These are phyloP conservation scores for Stentor roeselii DNA, from an alignment of 73 alveolate species.

Conservation along the genomic window DNA sequence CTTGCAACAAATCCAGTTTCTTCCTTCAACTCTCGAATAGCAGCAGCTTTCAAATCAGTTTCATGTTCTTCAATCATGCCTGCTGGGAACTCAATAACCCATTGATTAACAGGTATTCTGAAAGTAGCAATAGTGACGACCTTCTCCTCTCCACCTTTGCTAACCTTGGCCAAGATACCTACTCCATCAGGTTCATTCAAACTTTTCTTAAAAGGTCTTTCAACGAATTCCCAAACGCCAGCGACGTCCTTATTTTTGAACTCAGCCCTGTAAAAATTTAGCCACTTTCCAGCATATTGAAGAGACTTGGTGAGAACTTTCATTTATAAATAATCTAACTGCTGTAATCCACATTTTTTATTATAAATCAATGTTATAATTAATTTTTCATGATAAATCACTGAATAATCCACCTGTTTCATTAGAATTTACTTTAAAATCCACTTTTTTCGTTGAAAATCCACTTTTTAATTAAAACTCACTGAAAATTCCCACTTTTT, in stretches of 20 bases:
- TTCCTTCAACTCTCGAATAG: slow-evolving; percentile 72
- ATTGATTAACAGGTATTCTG: slow-evolving; percentile 63
- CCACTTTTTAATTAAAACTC: too few species aligned
- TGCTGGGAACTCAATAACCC: slow-evolving; percentile 69
- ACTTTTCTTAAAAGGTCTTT: background rate
- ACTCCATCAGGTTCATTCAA: slow-evolving; percentile 8
- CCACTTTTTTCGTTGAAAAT: too few species aligned
- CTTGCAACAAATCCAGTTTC: slow-evolving; percentile 75
- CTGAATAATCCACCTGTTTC: too few species aligned
- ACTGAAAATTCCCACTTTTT: too few species aligned
- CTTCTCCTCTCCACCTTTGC: slow-evolving; percentile 11
- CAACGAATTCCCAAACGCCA: background rate
- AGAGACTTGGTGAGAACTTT: background rate
- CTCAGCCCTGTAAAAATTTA: background rate
- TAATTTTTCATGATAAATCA: background rate
- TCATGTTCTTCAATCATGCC: slow-evolving; percentile 64
- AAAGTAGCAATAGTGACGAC: slow-evolving; percentile 41
- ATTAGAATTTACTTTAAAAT: too few species aligned
- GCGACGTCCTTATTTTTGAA: background rate
- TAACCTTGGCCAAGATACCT: background rate
- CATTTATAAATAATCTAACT: too few species aligned
- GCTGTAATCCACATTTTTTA: too few species aligned
- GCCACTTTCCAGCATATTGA: slow-evolving; percentile 16
- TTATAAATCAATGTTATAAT: too few species aligned
- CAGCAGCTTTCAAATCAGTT: slow-evolving; percentile 34